phyloP scores from a whole-genome alignment of 176 grass and related monocot genomes.

The Ampelocalamus luodianensis region DNA sequence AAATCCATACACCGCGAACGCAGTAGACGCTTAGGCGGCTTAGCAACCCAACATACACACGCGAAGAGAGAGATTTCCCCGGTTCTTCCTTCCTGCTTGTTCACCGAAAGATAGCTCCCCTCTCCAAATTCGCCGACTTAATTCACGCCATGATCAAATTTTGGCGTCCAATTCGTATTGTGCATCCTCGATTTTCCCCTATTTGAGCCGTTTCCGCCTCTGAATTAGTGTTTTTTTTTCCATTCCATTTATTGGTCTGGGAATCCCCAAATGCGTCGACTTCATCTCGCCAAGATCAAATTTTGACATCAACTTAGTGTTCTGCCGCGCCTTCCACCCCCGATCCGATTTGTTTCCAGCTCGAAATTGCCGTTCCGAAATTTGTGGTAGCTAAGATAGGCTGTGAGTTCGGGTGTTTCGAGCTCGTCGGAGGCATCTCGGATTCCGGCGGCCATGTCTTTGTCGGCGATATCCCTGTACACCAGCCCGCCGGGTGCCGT shows the following conservation, averaged over 20 bases:
- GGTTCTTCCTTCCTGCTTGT: not conserved
- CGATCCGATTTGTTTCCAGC: not conserved
- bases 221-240: not conserved
- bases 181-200: not conserved
- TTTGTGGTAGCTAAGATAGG: conserved; percentile 15
- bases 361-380: not conserved
- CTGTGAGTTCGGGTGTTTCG: conserved; percentile 6
- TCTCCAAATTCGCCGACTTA: conserved; percentile 5
- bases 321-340: not conserved
- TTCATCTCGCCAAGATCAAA: conserved; percentile 1
- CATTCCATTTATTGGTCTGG: not conserved
- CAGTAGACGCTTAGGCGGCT: conserved; percentile 28
- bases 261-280: conserved; percentile 36
- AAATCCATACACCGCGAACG: conserved; percentile 16
- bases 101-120: not conserved
- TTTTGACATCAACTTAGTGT: conserved; percentile 21
- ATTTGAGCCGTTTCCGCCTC: not conserved
- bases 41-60: conserved; percentile 41
- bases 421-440: conserved; percentile 30
- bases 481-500: conserved; percentile 51
- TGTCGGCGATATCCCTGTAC: conserved; percentile 78
- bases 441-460: conserved; percentile 56
- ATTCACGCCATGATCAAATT: not conserved
- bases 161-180: conserved; percentile 7
- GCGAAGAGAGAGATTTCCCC: conserved; percentile 42